These are phyloP conservation scores for Alternaria gaisen DNA, from an alignment of 2,329 filamentous ascomycete species.

Conservation along the genomic window DNA sequence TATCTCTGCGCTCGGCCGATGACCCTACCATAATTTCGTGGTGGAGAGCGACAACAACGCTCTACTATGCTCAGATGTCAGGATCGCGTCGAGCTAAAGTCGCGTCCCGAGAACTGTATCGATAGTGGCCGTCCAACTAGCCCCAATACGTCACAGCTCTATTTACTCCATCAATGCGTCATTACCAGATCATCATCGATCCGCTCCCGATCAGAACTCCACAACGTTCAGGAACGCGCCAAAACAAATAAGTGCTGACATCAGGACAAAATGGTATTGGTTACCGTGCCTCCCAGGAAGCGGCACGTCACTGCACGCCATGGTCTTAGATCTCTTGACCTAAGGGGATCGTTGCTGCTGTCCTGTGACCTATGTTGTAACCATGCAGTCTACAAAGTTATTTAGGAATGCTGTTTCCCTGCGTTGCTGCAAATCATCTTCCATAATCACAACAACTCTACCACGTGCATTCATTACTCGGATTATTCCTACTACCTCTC, in stretches of 20 bases:
- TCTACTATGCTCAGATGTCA: not conserved
- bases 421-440: conserved; percentile 3
- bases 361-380: conserved; percentile 9
- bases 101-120: conserved; percentile 1
- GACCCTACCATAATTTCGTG: not conserved
- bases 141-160: not conserved
- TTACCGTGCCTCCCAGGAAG: not conserved
- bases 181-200: conserved; percentile 23
- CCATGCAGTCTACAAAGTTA: conserved; percentile 30
- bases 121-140: conserved; percentile 5
- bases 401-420: conserved; percentile 20
- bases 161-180: conserved; percentile 28
- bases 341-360: not conserved
- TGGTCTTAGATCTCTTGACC: conserved; percentile 11
- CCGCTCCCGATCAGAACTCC: conserved; percentile 18
- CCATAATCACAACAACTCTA: conserved; percentile 4
- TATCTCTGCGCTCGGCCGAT: not conserved
- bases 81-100: not conserved
- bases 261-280: conserved; percentile 35
- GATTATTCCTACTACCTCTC: conserved; percentile 2
- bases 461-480: conserved; percentile 1
- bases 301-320: conserved; percentile 19
- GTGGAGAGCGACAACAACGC: not conserved
- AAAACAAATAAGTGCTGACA: conserved; percentile 33
- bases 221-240: conserved; percentile 14